phyloP scores from a whole-genome alignment of 148 eudicot species.

The Nepenthes gracilis region DNA sequence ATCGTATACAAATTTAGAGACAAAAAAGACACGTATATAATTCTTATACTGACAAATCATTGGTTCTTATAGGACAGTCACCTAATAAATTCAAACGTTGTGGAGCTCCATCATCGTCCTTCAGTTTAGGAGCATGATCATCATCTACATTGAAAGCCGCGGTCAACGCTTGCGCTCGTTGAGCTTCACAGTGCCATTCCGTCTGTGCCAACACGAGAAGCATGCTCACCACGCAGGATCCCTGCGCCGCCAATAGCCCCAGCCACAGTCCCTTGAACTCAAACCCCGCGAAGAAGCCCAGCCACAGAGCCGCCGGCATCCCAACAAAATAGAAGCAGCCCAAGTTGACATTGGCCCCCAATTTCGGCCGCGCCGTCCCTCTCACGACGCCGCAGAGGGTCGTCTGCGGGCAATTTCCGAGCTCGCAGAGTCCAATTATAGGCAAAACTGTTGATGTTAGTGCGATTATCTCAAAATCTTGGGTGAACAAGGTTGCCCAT shows the following conservation, averaged over 20 bases:
- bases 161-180: slow-evolving; percentile 46
- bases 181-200: slow-evolving; percentile 49
- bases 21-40: too few relatives aligned
- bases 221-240: slow-evolving; percentile 42
- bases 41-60: not conserved
- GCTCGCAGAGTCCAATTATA: slow-evolving; percentile 60
- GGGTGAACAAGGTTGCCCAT: slow-evolving; percentile 59
- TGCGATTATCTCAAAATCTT: slow-evolving; percentile 38
- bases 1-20: too few relatives aligned
- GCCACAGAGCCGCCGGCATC: slow-evolving; percentile 49
- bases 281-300: slow-evolving; percentile 38
- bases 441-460: slow-evolving; percentile 53
- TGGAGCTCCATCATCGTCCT: too few relatives aligned
- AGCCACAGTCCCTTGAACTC: slow-evolving; percentile 64
- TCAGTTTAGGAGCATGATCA: not conserved
- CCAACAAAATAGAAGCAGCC: slow-evolving; percentile 66
- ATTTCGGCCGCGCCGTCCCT: slow-evolving; percentile 55
- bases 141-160: slow-evolving; percentile 6
- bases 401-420: slow-evolving; percentile 79
- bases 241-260: slow-evolving; percentile 63
- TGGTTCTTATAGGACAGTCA: too few relatives aligned
- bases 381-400: slow-evolving; percentile 59
- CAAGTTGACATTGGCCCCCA: slow-evolving; percentile 54
- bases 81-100: too few relatives aligned
- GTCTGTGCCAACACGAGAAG: slow-evolving; percentile 35